Evolutionary conservation across 148 eudicot genomes (phyloP).

Genomic region (Amaranthus palmeri): DNA sequence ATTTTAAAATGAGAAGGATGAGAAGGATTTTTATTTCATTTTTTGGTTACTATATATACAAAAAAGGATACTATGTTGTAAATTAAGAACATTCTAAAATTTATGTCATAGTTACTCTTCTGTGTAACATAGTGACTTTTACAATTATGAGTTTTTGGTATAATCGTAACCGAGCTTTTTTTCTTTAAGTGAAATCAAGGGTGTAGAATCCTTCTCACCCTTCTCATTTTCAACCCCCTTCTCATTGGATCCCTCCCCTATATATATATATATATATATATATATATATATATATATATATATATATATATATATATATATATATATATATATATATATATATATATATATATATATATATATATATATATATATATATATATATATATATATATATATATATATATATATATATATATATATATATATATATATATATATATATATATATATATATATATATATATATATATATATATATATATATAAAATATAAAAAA

Average conservation of each 20-base stretch:
- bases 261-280: neutral
- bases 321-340: conserved; percentile 1
- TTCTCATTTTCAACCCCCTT: neutral
- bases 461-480: neutral
- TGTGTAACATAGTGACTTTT: too few species aligned
- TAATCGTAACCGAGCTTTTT: too few species aligned
- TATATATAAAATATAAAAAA: conserved; percentile 1
- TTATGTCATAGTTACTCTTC: too few species aligned
- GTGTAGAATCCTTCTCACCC: neutral
- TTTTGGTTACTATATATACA: too few species aligned
- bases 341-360: neutral
- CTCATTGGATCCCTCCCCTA: neutral
- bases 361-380: conserved; percentile 1
- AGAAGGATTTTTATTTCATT: too few species aligned
- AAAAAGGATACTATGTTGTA: too few species aligned
- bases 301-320: neutral
- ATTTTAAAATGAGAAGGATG: neutral
- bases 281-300: neutral
- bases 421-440: neutral
- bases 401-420: neutral
- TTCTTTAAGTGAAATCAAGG: too few species aligned
- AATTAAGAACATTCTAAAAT: too few species aligned
- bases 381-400: conserved; percentile 2
- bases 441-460: neutral
- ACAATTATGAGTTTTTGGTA: too few species aligned